Evolutionary conservation across 768 basidiomycete species (phyloP).

Genomic region (Pleurotus salmoneostramineus): DNA sequence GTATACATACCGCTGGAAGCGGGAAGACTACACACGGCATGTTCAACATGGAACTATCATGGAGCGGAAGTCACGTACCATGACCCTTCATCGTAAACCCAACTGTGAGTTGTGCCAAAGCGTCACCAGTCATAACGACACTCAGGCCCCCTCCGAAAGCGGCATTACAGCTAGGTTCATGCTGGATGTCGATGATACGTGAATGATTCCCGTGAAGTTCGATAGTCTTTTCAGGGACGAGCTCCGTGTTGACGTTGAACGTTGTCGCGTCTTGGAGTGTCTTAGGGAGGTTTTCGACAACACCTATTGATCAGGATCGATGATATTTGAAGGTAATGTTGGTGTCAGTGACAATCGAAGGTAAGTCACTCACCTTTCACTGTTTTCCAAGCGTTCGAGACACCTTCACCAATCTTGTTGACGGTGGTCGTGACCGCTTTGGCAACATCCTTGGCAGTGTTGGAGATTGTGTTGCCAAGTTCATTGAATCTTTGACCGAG

Average conservation of each 20-base stretch:
- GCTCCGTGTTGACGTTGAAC: neutral
- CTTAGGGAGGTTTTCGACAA: neutral
- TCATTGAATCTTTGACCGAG: neutral
- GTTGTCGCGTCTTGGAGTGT: neutral
- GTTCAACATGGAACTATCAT: neutral
- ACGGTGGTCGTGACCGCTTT: neutral
- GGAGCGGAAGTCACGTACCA: neutral
- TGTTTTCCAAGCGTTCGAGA: neutral
- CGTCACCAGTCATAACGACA: neutral
- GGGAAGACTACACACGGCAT: neutral
- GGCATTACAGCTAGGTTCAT: neutral
- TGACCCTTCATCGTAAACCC: neutral
- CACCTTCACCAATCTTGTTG: neutral
- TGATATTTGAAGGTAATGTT: too few relatives aligned
- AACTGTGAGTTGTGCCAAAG: neutral
- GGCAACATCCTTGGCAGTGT: neutral
- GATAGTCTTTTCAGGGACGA: neutral
- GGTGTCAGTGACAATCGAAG: neutral
- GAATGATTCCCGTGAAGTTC: neutral
- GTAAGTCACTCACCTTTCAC: neutral
- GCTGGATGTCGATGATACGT: neutral
- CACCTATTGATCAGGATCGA: neutral
- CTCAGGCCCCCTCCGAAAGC: neutral
- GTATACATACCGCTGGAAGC: neutral
- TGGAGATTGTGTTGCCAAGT: neutral